A percentile compares a stretch with the other conserved stretches of the same genome.
Evolutionary conservation across 805 yeast species (phyloP).

Genomic region (Ogataea ganodermae): DNA sequence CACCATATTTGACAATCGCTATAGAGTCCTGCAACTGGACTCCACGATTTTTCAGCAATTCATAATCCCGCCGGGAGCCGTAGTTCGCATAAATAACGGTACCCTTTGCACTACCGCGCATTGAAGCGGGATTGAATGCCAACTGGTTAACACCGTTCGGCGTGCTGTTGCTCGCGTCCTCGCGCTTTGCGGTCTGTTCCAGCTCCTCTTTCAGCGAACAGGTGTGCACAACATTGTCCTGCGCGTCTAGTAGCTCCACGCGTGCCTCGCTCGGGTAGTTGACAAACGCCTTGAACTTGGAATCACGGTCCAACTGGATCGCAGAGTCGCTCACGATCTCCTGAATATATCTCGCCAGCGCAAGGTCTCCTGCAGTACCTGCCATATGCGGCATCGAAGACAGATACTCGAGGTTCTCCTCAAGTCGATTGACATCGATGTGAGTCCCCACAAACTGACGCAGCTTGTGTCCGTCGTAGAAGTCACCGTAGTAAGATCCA

Average conservation of each 20-base stretch:
- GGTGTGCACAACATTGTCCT: slow-evolving; percentile 21
- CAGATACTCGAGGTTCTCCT: slow-evolving; percentile 67
- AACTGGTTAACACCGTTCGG: slow-evolving; percentile 37
- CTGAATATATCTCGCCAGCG: slow-evolving; percentile 66
- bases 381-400: slow-evolving; percentile 84
- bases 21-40: slow-evolving; percentile 52
- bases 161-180: slow-evolving; percentile 9
- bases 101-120: slow-evolving; percentile 56
- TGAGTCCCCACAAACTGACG: slow-evolving; percentile 49
- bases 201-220: slow-evolving; percentile 27
- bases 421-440: slow-evolving; percentile 58
- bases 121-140: slow-evolving; percentile 72
- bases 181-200: slow-evolving; percentile 10
- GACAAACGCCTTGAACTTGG: slow-evolving; percentile 54
- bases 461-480: slow-evolving; percentile 60
- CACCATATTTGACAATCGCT: slow-evolving; percentile 62
- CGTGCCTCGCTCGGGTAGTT: slow-evolving; percentile 60
- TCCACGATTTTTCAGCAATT: slow-evolving; percentile 37
- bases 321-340: slow-evolving; percentile 61
- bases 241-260: slow-evolving; percentile 25
- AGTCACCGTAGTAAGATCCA: slow-evolving; percentile 51
- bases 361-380: slow-evolving; percentile 83
- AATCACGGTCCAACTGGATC: slow-evolving; percentile 50
- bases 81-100: slow-evolving; percentile 62
- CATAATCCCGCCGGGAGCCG: slow-evolving; percentile 62